Evolutionary conservation across 2,329 filamentous ascomycete genomes (phyloP), one percentile per base, ranked within the genome.

Genomic region (Ceratocystis huliohia): DNA sequence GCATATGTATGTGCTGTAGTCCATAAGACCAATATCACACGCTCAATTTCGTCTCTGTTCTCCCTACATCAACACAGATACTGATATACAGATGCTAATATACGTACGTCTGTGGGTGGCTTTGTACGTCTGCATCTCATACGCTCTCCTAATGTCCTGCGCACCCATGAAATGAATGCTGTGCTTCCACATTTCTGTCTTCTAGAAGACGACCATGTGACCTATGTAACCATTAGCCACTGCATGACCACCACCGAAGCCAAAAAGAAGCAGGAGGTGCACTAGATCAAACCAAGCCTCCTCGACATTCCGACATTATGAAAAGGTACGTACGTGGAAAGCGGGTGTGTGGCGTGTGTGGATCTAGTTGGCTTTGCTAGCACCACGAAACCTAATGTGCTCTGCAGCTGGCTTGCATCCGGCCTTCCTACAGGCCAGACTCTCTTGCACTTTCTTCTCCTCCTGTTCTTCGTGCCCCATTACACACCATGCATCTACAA

Each of bases 1-100:
- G 61, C 62, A 67, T 67, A 63, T 64, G 45, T 68, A 85, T 84
- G 82, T 80, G 81, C 76, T 79, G 77, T 73, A 73, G 37, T 77
- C 71, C n/a, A 48, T 48, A 41, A 41, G 37, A 41, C 37, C 46
- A n/a, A 48, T 20, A n/a, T 48, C 46, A 48, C 46, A 48, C 46
- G 20, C n/a, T 48, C 20, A 48, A 48, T 22, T 7, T 22, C 46
- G 46, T n/a, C 5, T 48, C 2, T 6, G 20, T 22, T 53, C 22
- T 22, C 13, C 22, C 20, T 53, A 22, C 13, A 1, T 22, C 6
- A 48, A n/a, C 46, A 48, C 8, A 4, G 5, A 28, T 28, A 53
- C 6, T 15, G 15, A 41, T 41, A 13, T 41, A 4, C 20, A 4
- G 5, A 28, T 28, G 28, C 6, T 15, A 5, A 41, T 41, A 13